Base-by-base conservation (phyloP, 2,329 filamentous ascomycete genomes). In the Clonostachys rosea region DNA sequence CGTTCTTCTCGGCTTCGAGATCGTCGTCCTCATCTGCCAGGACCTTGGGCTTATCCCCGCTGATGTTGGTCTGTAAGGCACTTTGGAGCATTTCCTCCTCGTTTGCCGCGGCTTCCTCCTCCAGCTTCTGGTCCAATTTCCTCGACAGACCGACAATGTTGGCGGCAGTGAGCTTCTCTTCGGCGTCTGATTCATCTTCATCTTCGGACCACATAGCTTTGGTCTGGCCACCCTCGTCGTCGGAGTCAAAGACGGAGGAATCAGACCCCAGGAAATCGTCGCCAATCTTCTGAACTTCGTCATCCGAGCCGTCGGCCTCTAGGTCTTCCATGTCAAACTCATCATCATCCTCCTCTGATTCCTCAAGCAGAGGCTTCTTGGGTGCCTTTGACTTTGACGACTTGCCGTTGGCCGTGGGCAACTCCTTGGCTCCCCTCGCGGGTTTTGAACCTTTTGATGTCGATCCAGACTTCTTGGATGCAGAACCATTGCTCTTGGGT, bases 131-230 rank as follows among this genome's bases (percentile, higher is more conserved):
- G 63, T 99, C 92, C 48, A 99, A 70, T 65, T 91, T 92, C 57
- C 84, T 79, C 47, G 92, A 91, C 47, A 99, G 73, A 49, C 94
- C 94, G 58, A 87, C 94, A 52, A 99, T 97, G 67, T 99, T 99
- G 52, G 94, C 94, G 2, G 91, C 91, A 45, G 90, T 99, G 55
- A 99, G 78, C 64, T 85, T 86, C 69, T 96, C 91, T 68, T 96
- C 90, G 6, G 83, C 86, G 57, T 95, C 90, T 1, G 87, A 91
- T 45, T 91, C 86, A 54, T 92, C 89, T 57, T 95, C 91, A 60
- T 97, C 92, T 54, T 97, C 94, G 0, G 94, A 97, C 75, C 95
- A 99, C 75, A 96, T 89, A 54, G 85, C 71, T 51, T 65, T 66
- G 54, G 78, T 63, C 68, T 76, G 62, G 65, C 68, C 61, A 46